phyloP scores from a whole-genome alignment of 345 rosid species.

The Lenwebbia sp. region DNA sequence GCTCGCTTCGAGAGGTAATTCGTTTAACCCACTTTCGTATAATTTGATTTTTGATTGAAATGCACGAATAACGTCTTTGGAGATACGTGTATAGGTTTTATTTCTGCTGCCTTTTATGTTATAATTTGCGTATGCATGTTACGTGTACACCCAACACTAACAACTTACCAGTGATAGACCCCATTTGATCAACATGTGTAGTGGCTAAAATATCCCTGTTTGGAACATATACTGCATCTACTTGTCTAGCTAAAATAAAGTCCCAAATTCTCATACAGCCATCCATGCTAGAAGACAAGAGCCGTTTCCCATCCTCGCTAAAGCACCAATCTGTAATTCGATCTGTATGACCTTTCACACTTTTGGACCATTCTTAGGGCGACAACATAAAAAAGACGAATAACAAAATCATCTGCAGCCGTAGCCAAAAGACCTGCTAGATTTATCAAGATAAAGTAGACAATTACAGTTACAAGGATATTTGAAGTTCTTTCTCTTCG shows the following conservation, averaged over 20 bases:
- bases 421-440: conserved; percentile 78
- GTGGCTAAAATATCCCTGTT: conserved; percentile 89
- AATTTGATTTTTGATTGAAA: too few relatives aligned
- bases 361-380: conserved; percentile 76
- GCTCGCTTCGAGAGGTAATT: too few relatives aligned
- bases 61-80: too few relatives aligned
- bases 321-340: conserved; percentile 80
- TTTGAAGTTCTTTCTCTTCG: too few relatives aligned
- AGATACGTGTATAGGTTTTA: too few relatives aligned
- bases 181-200: conserved; percentile 87
- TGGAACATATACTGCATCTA: conserved; percentile 79
- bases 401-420: conserved; percentile 74
- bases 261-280: conserved; percentile 92
- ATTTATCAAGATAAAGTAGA: background rate
- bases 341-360: conserved; percentile 82
- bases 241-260: conserved; percentile 74
- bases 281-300: conserved; percentile 81
- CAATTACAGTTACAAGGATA: too few relatives aligned
- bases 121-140: too few relatives aligned
- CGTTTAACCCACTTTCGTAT: too few relatives aligned
- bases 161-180: conserved; percentile 71
- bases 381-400: conserved; percentile 64
- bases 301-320: conserved; percentile 96
- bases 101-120: too few relatives aligned
- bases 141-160: too few relatives aligned